Evolutionary conservation across 805 yeast genomes (phyloP), one percentile per base, ranked within the genome.

Genomic region (Wickerhamiella parazyma): DNA sequence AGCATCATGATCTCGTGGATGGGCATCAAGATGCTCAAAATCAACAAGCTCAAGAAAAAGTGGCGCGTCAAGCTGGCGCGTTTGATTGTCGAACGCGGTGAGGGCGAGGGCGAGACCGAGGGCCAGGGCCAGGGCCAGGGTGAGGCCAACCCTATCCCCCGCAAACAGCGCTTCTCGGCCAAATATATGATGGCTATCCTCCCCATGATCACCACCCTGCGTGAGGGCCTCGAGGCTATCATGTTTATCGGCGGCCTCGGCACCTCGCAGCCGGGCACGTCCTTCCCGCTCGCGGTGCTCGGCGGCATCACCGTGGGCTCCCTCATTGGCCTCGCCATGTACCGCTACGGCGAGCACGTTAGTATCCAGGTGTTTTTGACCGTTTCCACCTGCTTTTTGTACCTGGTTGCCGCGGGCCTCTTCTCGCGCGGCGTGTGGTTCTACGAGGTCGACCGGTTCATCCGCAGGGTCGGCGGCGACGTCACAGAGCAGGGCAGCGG

Each of bases 181-280:
- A 73, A 71, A 54, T 79, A 84, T 56, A 77, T 89, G 3, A 64
- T 81, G 59, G 82, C 80, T 48, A 66, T 85, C 28, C 63, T 85
- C 33, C 95, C 96, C 1, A 78, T 86, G 54, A 71, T 86, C 38
- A 86, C 96, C 1, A 78, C 94, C 3, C 64, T 86, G 40, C 72
- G 95, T 57, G 95, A 86, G 61, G 94, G 95, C 1, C 65, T 86
- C 42, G 95, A 86, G 60, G 95, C 95, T 0, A 86, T 86, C 29
- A 91, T 86, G 2, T 86, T 86, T 54, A 70, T 86, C 35, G 95
- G 95, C 3, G 96, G 95, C 21, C 78, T 86, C 35, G 85, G 85
- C 18, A 75, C 82, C 46, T 73, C 76, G 28, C 82, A 76, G 49
- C 85, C 89, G 5, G 57, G 74, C 10, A 56, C 74, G 0, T 72